Evolutionary conservation across 176 grass and related monocot species (phyloP).

Genomic region (Paspalum vaginatum): DNA sequence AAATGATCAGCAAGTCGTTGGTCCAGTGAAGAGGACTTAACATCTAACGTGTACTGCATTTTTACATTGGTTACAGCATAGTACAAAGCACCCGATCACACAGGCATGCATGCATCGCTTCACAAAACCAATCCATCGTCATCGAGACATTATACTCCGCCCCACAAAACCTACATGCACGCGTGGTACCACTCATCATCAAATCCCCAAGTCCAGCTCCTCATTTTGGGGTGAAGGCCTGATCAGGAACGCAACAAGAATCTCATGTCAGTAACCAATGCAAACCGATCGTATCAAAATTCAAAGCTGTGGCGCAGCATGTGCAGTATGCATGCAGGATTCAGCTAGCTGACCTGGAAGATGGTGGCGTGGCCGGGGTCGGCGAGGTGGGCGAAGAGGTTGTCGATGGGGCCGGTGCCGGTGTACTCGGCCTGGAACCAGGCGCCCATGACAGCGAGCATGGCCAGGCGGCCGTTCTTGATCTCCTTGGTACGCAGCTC

Average conservation of each 20-base stretch:
- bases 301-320: background rate
- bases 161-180: conserved; percentile 29
- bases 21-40: conserved; percentile 5
- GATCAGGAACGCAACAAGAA: background rate
- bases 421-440: conserved; percentile 95
- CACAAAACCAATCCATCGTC: conserved; percentile 37
- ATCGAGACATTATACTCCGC: conserved; percentile 17
- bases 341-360: conserved; percentile 60
- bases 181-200: conserved; percentile 13
- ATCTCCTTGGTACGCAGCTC: conserved; percentile 97
- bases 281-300: too few relatives aligned
- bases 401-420: conserved; percentile 92
- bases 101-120: conserved; percentile 33
- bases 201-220: conserved; percentile 21
- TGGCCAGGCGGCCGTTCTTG: conserved; percentile 95
- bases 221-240: conserved; percentile 93
- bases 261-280: conserved; percentile 8
- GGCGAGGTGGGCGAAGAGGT: conserved; percentile 94
- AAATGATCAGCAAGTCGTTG: background rate
- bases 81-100: conserved; percentile 50
- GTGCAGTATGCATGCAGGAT: background rate
- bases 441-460: conserved; percentile 96
- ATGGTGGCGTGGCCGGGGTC: conserved; percentile 87
- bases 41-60: conserved; percentile 45
- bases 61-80: conserved; percentile 53